Evolutionary conservation across 2,329 filamentous ascomycete genomes (phyloP).

Genomic region (Fusarium poae): DNA sequence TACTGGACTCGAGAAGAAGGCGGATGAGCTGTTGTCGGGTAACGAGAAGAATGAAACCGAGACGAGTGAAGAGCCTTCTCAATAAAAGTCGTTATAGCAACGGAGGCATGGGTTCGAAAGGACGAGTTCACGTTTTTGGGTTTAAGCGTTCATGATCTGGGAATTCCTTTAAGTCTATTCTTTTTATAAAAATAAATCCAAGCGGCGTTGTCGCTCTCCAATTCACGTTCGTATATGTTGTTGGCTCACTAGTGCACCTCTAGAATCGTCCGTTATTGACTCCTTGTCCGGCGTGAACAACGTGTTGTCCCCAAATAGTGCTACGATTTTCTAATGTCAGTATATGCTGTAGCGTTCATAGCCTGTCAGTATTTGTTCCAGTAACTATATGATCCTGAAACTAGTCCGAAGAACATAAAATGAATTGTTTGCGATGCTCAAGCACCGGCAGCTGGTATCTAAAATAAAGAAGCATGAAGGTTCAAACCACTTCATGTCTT

Average conservation of each 20-base stretch:
- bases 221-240: neutral
- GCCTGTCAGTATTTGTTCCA: too few relatives aligned
- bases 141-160: conserved; percentile 45
- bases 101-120: conserved; percentile 34
- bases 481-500: conserved; percentile 24
- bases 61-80: conserved; percentile 11
- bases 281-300: neutral
- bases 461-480: conserved; percentile 41
- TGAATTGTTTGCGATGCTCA: conserved; percentile 30
- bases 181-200: conserved; percentile 26
- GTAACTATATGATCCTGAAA: neutral
- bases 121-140: conserved; percentile 44
- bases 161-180: conserved; percentile 33
- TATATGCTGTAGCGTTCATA: neutral
- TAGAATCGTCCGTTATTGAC: neutral
- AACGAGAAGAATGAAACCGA: conserved; percentile 40
- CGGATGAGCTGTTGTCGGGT: conserved; percentile 25
- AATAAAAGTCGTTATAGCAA: conserved; percentile 33
- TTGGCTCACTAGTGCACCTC: neutral
- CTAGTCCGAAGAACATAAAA: conserved; percentile 12
- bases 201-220: neutral
- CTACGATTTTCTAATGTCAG: neutral
- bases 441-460: conserved; percentile 46
- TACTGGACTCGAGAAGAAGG: conserved; percentile 42
- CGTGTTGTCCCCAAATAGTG: neutral